A percentile compares a stretch with the other conserved stretches of the same genome.
Conservation (phyloP, 352 stramenopile genomes). For the Globisporangium paroecandrum region DNA sequence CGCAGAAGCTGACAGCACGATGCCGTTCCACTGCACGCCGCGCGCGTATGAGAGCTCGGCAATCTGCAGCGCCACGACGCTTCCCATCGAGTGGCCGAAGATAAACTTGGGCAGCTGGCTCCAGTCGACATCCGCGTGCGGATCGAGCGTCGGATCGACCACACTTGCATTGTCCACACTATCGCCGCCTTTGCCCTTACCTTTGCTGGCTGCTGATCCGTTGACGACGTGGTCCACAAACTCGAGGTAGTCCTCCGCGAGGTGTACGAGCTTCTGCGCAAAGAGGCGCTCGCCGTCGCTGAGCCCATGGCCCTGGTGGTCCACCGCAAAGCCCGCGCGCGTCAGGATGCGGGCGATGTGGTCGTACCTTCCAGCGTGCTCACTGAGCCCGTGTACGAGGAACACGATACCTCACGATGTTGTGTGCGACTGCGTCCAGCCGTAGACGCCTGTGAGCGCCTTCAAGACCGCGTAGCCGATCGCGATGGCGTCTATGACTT, state of each 20-base stretch:
- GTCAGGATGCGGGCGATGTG: slow-evolving; percentile 35
- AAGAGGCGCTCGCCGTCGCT: slow-evolving; percentile 62
- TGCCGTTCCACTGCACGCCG: slow-evolving; percentile 31
- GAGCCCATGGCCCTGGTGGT: slow-evolving; percentile 55
- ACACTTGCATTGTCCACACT: slow-evolving; percentile 18
- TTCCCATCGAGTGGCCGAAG: slow-evolving; percentile 56
- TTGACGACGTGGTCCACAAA: slow-evolving; percentile 49
- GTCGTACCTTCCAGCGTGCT: slow-evolving; percentile 51
- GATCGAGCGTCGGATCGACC: slow-evolving; percentile 29
- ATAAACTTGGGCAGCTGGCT: slow-evolving; percentile 37
- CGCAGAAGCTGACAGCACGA: slow-evolving; percentile 36
- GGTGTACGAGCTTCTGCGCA: slow-evolving; percentile 35
- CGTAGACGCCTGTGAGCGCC: slow-evolving; percentile 5
- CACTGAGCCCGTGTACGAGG: slow-evolving; percentile 51
- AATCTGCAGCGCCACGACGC: slow-evolving; percentile 38
- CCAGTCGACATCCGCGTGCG: slow-evolving; percentile 30
- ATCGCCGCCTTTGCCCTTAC: not conserved
- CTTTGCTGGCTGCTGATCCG: not conserved
- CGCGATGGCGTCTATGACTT: not conserved
- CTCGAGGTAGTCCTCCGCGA: slow-evolving; percentile 48
- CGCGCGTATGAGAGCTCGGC: slow-evolving; percentile 19
- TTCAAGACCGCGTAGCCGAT: not conserved
- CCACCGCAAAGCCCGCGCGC: slow-evolving; percentile 30
- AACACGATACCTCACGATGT: slow-evolving; percentile 39
- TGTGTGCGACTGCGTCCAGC: slow-evolving; percentile 8